Conservation (phyloP, 176 grass and related monocot genomes). For the Tuctoria greenei region DNA sequence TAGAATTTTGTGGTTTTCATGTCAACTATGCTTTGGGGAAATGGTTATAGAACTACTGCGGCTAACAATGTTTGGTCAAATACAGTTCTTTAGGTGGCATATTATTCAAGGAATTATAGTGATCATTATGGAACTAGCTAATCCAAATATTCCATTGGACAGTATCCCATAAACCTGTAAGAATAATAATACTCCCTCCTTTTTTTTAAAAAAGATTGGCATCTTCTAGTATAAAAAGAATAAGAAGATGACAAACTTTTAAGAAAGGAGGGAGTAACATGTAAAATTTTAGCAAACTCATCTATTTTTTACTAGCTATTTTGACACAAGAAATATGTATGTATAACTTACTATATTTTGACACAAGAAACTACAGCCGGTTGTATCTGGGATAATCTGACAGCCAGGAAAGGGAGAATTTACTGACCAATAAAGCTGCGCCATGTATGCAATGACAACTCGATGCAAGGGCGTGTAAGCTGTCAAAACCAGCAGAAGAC, state of each 20-base stretch:
- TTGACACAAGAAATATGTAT: not conserved
- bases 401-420: not conserved
- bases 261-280: no score
- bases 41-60: not conserved
- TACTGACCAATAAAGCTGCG: slow-evolving; percentile 5
- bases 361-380: not conserved
- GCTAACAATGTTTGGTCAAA: not conserved
- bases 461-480: slow-evolving; percentile 31
- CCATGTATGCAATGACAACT: not conserved
- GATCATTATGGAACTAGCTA: slow-evolving; percentile 13
- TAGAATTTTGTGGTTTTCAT: not conserved
- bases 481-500: slow-evolving; percentile 39
- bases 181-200: not conserved
- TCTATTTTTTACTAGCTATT: not conserved
- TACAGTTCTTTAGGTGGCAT: not conserved
- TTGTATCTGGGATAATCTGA: not conserved
- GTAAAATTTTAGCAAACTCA: not conserved
- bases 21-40: not conserved
- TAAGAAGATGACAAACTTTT: no score
- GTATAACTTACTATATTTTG: not conserved
- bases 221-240: no score
- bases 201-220: no score
- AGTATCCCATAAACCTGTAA: not conserved
- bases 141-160: not conserved
- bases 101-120: slow-evolving; percentile 3